Evolutionary conservation across 2,329 filamentous ascomycete genomes (phyloP).

Genomic region (Penicillium sp.): DNA sequence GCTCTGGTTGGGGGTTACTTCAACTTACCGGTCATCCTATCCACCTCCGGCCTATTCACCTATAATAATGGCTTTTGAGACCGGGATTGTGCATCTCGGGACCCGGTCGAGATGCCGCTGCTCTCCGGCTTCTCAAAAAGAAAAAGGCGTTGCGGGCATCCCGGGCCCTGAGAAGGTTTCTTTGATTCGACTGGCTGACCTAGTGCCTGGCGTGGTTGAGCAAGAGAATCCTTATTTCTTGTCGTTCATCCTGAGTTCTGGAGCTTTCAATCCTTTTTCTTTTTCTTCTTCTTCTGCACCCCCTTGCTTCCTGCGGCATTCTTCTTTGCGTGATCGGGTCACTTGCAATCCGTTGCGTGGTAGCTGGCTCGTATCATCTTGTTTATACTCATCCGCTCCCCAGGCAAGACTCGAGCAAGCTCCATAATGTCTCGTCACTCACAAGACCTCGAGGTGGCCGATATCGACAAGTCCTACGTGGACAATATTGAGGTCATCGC

Average conservation of each 20-base stretch:
- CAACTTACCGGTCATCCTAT: neutral
- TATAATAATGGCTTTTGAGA: neutral
- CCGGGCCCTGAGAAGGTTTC: neutral
- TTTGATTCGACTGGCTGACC: neutral
- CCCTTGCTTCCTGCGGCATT: constrained; percentile 12
- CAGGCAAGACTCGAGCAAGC: constrained; percentile 27
- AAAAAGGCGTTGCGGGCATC: neutral
- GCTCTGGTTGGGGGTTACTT: neutral
- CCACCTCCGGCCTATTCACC: neutral
- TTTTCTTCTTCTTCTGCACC: no score
- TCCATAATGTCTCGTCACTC: constrained; percentile 16
- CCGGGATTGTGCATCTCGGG: neutral
- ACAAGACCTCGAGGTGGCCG: constrained; percentile 15
- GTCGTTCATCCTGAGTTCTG: neutral
- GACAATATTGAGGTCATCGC: constrained; percentile 31
- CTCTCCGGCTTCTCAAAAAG: neutral
- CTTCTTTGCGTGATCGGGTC: neutral
- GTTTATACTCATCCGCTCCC: neutral
- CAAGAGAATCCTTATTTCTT: neutral
- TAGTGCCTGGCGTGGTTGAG: neutral
- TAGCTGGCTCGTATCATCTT: neutral
- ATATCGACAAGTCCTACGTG: constrained; percentile 25
- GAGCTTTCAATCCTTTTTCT: neutral
- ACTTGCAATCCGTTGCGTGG: neutral
- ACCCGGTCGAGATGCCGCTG: neutral